Conservation (phyloP, 805 yeast species). For the Metschnikowia koreensis region DNA sequence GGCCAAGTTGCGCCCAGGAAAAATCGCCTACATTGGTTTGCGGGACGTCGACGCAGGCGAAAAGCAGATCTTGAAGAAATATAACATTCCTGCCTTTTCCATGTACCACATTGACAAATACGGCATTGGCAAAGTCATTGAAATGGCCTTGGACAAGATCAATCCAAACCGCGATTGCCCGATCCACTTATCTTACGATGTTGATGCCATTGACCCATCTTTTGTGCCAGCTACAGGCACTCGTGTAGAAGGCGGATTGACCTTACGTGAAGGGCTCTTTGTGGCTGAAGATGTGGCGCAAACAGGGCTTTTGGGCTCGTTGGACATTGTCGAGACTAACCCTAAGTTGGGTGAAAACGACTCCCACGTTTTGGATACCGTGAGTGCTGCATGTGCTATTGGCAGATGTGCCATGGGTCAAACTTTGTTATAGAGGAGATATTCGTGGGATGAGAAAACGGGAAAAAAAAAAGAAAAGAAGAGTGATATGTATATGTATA, state of each 20-base stretch:
- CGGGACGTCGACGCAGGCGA: slow-evolving; percentile 92
- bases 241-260: slow-evolving; percentile 93
- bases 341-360: slow-evolving; percentile 83
- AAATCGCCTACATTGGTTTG: slow-evolving; percentile 88
- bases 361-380: slow-evolving; percentile 75
- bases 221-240: slow-evolving; percentile 98
- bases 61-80: slow-evolving; percentile 64
- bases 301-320: slow-evolving; percentile 80
- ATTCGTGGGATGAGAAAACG: no score
- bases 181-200: slow-evolving; percentile 89
- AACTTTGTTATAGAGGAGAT: slow-evolving; percentile 64
- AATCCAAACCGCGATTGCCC: slow-evolving; percentile 71
- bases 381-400: slow-evolving; percentile 84
- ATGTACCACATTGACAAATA: slow-evolving; percentile 95
- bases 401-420: slow-evolving; percentile 95
- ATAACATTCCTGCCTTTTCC: slow-evolving; percentile 78
- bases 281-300: slow-evolving; percentile 89
- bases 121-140: slow-evolving; percentile 88
- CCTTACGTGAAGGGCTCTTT: slow-evolving; percentile 91
- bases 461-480: not conserved
- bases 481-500: not conserved
- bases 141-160: slow-evolving; percentile 79
- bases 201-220: slow-evolving; percentile 93
- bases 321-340: slow-evolving; percentile 92
- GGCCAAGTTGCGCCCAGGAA: slow-evolving; percentile 57